Evolutionary conservation across 2,329 filamentous ascomycete species (phyloP).

Genomic region (Penicillium nordicum): DNA sequence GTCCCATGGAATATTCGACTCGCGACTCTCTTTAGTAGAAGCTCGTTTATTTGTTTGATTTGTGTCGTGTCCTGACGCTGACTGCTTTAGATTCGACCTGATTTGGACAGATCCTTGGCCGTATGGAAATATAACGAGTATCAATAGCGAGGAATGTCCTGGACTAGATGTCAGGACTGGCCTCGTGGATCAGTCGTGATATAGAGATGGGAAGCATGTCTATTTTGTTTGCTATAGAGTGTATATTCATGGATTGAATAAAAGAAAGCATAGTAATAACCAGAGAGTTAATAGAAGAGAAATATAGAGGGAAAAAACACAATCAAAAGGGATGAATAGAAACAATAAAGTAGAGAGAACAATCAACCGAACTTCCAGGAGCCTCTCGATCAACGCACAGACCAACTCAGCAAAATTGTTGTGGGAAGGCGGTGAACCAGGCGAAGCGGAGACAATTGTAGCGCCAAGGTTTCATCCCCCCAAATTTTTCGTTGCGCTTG

Average conservation of each 20-base stretch:
- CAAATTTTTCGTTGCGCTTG: constrained; percentile 38
- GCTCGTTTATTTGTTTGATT: neutral
- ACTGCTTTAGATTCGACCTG: constrained; percentile 26
- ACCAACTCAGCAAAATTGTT: constrained; percentile 5
- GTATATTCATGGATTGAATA: neutral
- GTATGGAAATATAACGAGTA: constrained; percentile 26
- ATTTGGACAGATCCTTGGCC: constrained; percentile 32
- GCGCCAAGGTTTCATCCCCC: constrained; percentile 41
- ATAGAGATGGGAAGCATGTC: neutral
- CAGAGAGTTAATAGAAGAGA: neutral
- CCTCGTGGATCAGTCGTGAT: constrained; percentile 23
- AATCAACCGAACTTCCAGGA: neutral
- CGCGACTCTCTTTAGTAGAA: neutral
- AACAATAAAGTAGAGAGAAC: neutral
- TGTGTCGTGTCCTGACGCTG: neutral
- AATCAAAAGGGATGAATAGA: neutral
- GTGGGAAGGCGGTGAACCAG: constrained; percentile 26
- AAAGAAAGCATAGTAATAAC: neutral
- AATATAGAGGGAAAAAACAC: neutral
- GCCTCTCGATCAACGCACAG: neutral
- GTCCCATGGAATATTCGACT: neutral
- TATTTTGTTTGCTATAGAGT: neutral
- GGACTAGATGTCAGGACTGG: constrained; percentile 19
- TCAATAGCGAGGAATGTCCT: constrained; percentile 27
- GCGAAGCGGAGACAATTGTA: constrained; percentile 31